phyloP scores from a whole-genome alignment of 306 rosid genomes.

The Quercus berberidifolia region DNA sequence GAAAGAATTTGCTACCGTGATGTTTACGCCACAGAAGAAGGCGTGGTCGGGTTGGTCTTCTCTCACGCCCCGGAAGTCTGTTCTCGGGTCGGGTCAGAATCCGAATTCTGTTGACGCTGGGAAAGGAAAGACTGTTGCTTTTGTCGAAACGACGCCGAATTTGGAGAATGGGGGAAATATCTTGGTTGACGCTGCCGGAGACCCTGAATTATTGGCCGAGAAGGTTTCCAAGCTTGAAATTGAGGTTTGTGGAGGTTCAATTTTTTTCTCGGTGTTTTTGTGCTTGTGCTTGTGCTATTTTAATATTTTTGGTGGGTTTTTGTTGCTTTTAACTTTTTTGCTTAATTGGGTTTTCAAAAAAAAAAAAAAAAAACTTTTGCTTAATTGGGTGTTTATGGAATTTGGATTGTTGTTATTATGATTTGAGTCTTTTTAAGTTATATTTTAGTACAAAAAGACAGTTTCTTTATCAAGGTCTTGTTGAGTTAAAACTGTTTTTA shows the following conservation, averaged over 20 bases:
- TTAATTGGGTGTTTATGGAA: neutral
- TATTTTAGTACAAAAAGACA: neutral
- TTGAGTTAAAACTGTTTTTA: neutral
- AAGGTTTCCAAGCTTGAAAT: slow-evolving; percentile 59
- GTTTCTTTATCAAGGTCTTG: neutral
- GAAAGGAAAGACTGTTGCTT: slow-evolving; percentile 52
- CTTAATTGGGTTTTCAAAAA: neutral
- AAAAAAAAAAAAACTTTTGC: neutral
- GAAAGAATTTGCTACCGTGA: slow-evolving; percentile 25
- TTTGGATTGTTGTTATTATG: neutral
- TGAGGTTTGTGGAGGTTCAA: slow-evolving; percentile 53
- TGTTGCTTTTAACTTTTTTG: slow-evolving; percentile 3
- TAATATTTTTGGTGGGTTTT: neutral
- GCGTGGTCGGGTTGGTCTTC: slow-evolving; percentile 59
- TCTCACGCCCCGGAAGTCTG: slow-evolving; percentile 48
- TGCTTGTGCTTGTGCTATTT: neutral
- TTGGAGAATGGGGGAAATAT: slow-evolving; percentile 57
- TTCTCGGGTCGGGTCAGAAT: slow-evolving; percentile 46
- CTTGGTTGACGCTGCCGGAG: slow-evolving; percentile 29
- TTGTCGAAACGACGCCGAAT: slow-evolving; percentile 35
- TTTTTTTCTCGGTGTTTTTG: neutral
- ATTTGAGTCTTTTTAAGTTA: too few species aligned
- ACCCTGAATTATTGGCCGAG: slow-evolving; percentile 44
- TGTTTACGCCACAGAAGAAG: slow-evolving; percentile 80
- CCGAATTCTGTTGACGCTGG: slow-evolving; percentile 37